Evolutionary conservation across 495 filamentous ascomycete genomes (phyloP).

Genomic region (Neurospora cerealis): DNA sequence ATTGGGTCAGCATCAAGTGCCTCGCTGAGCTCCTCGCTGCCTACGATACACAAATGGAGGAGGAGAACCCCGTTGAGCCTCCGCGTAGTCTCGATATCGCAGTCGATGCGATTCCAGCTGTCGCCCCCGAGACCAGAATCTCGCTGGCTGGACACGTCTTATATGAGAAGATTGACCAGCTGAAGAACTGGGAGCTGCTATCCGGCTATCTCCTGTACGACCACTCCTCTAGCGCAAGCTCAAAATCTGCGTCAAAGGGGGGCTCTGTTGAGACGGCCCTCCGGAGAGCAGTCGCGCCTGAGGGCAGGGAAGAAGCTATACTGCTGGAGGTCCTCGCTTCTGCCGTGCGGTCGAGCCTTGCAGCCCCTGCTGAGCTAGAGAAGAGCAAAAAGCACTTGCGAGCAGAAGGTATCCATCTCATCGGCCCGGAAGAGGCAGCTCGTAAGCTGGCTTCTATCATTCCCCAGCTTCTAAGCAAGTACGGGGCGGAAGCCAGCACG

Average conservation of each 20-base stretch:
- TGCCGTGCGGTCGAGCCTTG: slow-evolving; percentile 57
- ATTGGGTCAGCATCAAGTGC: slow-evolving; percentile 88
- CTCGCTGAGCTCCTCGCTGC: slow-evolving; percentile 71
- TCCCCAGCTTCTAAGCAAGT: slow-evolving; percentile 81
- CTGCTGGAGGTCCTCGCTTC: slow-evolving; percentile 80
- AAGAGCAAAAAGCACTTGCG: slow-evolving; percentile 53
- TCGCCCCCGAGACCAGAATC: slow-evolving; percentile 64
- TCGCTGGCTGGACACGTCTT: slow-evolving; percentile 75
- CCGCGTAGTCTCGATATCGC: slow-evolving; percentile 33
- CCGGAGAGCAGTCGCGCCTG: slow-evolving; percentile 57
- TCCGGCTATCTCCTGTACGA: slow-evolving; percentile 89
- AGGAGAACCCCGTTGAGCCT: slow-evolving; percentile 31
- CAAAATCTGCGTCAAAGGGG: slow-evolving; percentile 28
- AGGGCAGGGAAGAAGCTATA: slow-evolving; percentile 69
- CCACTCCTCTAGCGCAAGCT: slow-evolving; percentile 52
- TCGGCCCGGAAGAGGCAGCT: slow-evolving; percentile 64
- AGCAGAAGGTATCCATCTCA: slow-evolving; percentile 37
- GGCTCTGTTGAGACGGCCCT: slow-evolving; percentile 43
- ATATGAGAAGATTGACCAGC: slow-evolving; percentile 67
- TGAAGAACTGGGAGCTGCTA: slow-evolving; percentile 78
- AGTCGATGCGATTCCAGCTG: slow-evolving; percentile 42
- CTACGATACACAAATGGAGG: slow-evolving; percentile 53
- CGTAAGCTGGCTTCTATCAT: slow-evolving; percentile 66
- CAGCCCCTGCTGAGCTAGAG: slow-evolving; percentile 49
- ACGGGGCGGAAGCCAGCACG: slow-evolving; percentile 75